Conservation (phyloP, 2,329 filamentous ascomycete genomes). For the Phialemoniopsis sp. region DNA sequence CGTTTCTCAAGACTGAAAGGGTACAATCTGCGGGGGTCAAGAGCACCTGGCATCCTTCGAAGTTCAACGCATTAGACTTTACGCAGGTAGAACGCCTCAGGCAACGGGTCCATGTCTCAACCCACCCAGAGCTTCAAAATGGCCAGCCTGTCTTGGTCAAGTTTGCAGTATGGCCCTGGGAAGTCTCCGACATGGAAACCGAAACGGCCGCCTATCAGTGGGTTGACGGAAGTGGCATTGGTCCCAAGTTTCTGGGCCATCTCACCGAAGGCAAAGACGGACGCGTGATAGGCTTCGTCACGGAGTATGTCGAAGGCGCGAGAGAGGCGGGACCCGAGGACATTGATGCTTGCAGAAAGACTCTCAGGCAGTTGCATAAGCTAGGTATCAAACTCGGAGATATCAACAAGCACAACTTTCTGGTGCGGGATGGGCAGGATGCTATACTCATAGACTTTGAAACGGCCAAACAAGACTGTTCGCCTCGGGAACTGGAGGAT, state of each 20-base stretch:
- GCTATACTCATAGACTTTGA: too few species aligned
- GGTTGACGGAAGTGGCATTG: constrained; percentile 15
- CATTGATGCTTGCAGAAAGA: constrained; percentile 19
- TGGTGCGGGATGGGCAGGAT: constrained; percentile 16
- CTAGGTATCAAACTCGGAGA: constrained; percentile 26
- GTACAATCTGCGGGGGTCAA: too few species aligned
- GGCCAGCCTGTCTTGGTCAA: constrained; percentile 19
- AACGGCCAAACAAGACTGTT: too few species aligned
- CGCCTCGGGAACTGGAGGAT: too few species aligned
- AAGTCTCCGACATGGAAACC: constrained; percentile 14
- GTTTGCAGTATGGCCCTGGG: constrained; percentile 19
- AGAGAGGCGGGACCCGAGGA: constrained; percentile 20
- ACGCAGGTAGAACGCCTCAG: constrained; percentile 13
- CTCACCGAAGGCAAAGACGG: constrained; percentile 18
- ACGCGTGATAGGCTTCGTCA: constrained; percentile 19
- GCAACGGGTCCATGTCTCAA: constrained; percentile 16
- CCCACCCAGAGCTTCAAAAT: constrained; percentile 14
- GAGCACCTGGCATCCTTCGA: neutral
- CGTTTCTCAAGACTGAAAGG: too few species aligned
- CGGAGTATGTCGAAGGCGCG: constrained; percentile 15
- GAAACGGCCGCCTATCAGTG: constrained; percentile 21
- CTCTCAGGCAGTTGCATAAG: constrained; percentile 18
- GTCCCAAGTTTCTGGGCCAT: constrained; percentile 22
- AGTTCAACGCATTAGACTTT: constrained; percentile 18
- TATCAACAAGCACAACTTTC: constrained; percentile 28